Conservation (phyloP, 2,329 filamentous ascomycete species). For the Arachnomyces sp. region DNA sequence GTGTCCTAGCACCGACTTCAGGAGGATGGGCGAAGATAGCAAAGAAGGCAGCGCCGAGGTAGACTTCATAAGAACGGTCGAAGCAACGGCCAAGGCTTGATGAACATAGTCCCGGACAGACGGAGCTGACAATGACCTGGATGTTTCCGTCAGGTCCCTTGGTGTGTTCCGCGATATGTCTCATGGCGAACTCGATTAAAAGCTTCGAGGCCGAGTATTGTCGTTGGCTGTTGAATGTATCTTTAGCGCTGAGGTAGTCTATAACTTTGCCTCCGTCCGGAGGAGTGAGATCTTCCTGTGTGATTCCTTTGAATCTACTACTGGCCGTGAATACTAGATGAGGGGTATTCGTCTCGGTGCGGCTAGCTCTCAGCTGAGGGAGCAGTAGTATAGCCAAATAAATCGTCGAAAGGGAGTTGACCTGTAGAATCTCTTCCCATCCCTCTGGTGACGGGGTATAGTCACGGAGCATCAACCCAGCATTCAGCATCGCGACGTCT, state of each 20-base stretch:
- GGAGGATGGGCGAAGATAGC: constrained; percentile 35
- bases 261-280: constrained; percentile 23
- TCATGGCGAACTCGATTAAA: constrained; percentile 35
- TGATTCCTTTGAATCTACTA: constrained; percentile 30
- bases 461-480: constrained; percentile 34
- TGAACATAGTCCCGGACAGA: constrained; percentile 38
- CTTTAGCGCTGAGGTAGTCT: constrained; percentile 25
- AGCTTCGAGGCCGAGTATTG: constrained; percentile 39
- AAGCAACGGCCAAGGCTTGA: constrained; percentile 37
- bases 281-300: constrained; percentile 21
- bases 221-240: constrained; percentile 22
- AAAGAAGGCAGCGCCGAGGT: constrained; percentile 27
- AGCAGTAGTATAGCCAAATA: constrained; percentile 48
- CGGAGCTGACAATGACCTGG: constrained; percentile 37
- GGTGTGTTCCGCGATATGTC: constrained; percentile 27
- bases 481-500: constrained; percentile 41
- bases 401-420: constrained; percentile 51
- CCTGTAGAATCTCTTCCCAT: constrained; percentile 49
- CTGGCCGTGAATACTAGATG: constrained; percentile 42
- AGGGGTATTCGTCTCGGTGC: constrained; percentile 22
- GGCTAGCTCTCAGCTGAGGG: constrained; percentile 36
- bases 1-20: constrained; percentile 37
- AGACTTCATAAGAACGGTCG: constrained; percentile 27
- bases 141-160: constrained; percentile 26
- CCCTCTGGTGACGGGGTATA: constrained; percentile 34